phyloP scores from a whole-genome alignment of 2,329 filamentous ascomycete genomes.

The Beauveria scarabaeidicola region DNA sequence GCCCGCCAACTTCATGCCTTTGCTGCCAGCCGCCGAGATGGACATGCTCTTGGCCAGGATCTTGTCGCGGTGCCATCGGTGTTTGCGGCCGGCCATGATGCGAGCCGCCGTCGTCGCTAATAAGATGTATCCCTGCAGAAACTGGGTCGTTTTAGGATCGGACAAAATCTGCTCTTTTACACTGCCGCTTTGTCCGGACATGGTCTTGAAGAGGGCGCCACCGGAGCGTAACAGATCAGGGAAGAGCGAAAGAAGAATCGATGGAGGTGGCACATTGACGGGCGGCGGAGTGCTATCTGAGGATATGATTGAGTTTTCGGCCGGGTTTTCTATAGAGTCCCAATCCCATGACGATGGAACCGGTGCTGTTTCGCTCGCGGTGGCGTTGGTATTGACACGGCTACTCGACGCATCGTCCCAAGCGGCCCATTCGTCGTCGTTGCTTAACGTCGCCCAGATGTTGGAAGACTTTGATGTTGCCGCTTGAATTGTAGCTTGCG shows the following conservation, averaged over 20 bases:
- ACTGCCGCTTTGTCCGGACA: conserved; percentile 48
- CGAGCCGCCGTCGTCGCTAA: conserved; percentile 63
- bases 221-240: conserved; percentile 61
- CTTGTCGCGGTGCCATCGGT: conserved; percentile 85
- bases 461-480: not conserved
- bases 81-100: conserved; percentile 73
- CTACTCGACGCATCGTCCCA: conserved; percentile 37
- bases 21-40: conserved; percentile 67
- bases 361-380: conserved; percentile 9
- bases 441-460: conserved; percentile 14
- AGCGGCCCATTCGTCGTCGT: conserved; percentile 42
- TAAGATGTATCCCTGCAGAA: conserved; percentile 55
- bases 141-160: conserved; percentile 52
- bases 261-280: conserved; percentile 82
- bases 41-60: conserved; percentile 81
- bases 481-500: not conserved
- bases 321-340: conserved; percentile 32
- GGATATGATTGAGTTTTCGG: conserved; percentile 12
- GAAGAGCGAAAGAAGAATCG: conserved; percentile 70
- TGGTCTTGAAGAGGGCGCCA: conserved; percentile 56
- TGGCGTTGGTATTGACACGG: conserved; percentile 7
- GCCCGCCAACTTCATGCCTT: conserved; percentile 85
- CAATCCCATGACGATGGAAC: conserved; percentile 38
- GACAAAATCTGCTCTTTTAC: conserved; percentile 56
- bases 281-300: conserved; percentile 48